Evolutionary conservation across 495 filamentous ascomycete species (phyloP).

Genomic region (Hyaloscypha hepaticicola): DNA sequence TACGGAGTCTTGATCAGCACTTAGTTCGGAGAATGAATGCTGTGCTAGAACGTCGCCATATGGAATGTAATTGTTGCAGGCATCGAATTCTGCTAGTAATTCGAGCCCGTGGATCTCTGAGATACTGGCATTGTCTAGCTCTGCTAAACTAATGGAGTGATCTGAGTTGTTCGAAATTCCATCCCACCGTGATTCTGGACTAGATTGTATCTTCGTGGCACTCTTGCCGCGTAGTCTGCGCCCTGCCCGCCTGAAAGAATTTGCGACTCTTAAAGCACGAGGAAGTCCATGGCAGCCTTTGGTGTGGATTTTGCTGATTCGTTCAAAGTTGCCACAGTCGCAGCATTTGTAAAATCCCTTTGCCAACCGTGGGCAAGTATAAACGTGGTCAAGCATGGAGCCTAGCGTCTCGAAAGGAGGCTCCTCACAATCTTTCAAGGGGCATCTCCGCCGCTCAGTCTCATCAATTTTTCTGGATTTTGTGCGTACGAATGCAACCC

Average conservation of each 20-base stretch:
- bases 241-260: not conserved
- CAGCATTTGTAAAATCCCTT: not conserved
- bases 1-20: not conserved
- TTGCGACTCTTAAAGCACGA: not conserved
- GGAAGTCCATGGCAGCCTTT: not conserved
- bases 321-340: not conserved
- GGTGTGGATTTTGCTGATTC: not conserved
- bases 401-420: not conserved
- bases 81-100: not conserved
- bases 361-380: not conserved
- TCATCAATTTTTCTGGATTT: not conserved
- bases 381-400: not conserved
- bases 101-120: not conserved
- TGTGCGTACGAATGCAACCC: not conserved
- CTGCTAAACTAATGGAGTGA: not conserved
- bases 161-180: too few relatives aligned
- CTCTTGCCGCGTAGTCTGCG: not conserved
- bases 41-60: not conserved
- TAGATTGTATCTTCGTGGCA: not conserved
- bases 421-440: not conserved
- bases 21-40: not conserved
- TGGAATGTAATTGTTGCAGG: not conserved
- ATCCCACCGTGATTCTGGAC: too few relatives aligned
- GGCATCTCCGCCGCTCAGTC: not conserved
- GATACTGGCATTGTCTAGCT: not conserved